Evolutionary conservation across 2,329 filamentous ascomycete genomes (phyloP).

Genomic region (Exophiala lecanii-corni): DNA sequence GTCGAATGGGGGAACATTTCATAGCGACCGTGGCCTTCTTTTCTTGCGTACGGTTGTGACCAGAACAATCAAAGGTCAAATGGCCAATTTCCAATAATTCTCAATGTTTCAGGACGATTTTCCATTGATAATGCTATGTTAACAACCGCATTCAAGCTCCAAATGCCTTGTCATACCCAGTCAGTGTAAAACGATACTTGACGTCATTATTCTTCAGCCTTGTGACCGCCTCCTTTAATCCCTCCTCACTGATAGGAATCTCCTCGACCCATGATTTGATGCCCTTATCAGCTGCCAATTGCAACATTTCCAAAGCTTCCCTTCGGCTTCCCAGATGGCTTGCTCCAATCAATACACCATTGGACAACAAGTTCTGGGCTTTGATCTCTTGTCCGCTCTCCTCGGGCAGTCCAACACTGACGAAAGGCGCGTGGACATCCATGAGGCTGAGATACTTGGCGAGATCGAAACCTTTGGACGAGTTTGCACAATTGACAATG

Average conservation of each 20-base stretch:
- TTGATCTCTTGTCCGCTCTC: conserved; percentile 65
- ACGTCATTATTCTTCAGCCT: conserved; percentile 67
- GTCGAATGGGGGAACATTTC: no score
- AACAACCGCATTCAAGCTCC: conserved; percentile 1
- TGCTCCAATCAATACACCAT: conserved; percentile 66
- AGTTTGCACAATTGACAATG: conserved; percentile 67
- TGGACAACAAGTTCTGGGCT: conserved; percentile 68
- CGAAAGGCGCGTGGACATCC: conserved; percentile 51
- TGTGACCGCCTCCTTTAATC: conserved; percentile 64
- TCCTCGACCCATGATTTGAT: conserved; percentile 64
- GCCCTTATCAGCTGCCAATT: conserved; percentile 64
- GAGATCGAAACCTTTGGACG: conserved; percentile 63
- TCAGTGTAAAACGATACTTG: conserved; percentile 66
- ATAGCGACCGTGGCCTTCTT: no score
- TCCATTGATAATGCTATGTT: no score
- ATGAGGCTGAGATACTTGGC: conserved; percentile 46
- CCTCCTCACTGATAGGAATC: conserved; percentile 66
- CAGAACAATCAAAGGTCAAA: no score
- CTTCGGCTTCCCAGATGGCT: conserved; percentile 65
- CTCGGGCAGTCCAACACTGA: conserved; percentile 55
- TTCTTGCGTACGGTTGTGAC: no score
- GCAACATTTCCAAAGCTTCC: conserved; percentile 67
- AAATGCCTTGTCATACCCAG: conserved; percentile 12
- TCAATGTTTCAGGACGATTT: no score
- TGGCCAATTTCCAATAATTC: no score